These are phyloP conservation scores for Thamnidium elegans DNA, from an alignment of 192 early-diverging fungal genomes.

Conservation along the genomic window DNA sequence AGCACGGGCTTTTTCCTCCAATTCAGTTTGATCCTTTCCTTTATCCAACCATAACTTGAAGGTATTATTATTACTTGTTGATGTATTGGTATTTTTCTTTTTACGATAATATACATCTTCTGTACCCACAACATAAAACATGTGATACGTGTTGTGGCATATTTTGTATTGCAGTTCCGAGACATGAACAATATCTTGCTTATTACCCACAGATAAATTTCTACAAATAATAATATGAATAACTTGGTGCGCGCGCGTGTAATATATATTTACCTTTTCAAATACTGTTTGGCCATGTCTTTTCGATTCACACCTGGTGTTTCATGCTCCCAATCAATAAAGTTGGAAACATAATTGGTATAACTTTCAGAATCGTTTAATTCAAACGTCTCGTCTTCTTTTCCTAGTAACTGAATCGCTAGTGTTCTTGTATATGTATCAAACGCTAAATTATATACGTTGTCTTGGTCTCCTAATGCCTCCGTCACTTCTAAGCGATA, in stretches of 20 bases:
- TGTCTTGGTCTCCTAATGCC: conserved; percentile 27
- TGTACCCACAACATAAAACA: conserved; percentile 56
- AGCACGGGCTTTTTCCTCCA: background rate
- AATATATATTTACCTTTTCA: too few species aligned
- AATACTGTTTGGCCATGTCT: conserved; percentile 10
- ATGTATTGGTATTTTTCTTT: background rate
- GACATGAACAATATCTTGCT: conserved; percentile 55
- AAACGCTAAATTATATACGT: conserved; percentile 32
- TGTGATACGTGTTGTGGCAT: conserved; percentile 93
- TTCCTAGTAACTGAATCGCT: conserved; percentile 28
- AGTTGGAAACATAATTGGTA: conserved; percentile 31
- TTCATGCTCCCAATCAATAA: conserved; percentile 26
- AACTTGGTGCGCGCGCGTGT: too few species aligned
- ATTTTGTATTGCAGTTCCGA: conserved; percentile 94
- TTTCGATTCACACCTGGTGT: conserved; percentile 21
- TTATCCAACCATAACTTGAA: background rate
- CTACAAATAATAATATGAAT: conserved; percentile 1
- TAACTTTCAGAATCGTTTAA: conserved; percentile 16
- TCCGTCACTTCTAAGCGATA: conserved; percentile 32
- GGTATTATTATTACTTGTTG: background rate
- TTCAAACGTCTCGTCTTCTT: conserved; percentile 20
- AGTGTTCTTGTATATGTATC: conserved; percentile 21
- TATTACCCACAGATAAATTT: conserved; percentile 1
- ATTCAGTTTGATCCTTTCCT: background rate
- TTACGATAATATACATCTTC: conserved; percentile 35